Base-by-base conservation (phyloP, 176 grass and related monocot species). In the Triticum dicoccoides region DNA sequence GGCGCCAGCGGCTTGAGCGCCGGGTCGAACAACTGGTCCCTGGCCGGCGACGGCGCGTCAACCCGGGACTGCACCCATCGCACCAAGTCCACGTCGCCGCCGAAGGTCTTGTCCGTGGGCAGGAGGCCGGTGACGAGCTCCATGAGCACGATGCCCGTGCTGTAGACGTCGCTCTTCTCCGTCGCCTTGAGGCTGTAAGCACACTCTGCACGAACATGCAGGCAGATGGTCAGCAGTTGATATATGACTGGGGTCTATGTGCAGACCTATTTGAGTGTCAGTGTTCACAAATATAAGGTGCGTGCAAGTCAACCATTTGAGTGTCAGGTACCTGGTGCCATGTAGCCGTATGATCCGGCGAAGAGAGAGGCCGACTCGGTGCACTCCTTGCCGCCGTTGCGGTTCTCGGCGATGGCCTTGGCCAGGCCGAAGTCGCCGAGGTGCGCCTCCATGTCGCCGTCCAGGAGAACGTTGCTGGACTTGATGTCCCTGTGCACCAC, bases 371-470 rank as follows among this genome's bases (percentile, higher is more conserved):
- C 89, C 0, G 97, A 88, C n/a, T 96, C 94, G 17, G 90, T 96
- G 86, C 17, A 81, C 1, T 92, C 89, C 12, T 87, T 90, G 23
- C 75, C 84, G 37, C 14, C 32, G 34, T 71, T 73, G 21, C 38
- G 37, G 73, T 80, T 85, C 61, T 95, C 95, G 4, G 83, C 71
- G n/a, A 94, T 83, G 6, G 90, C 90, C 88, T 98, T 98, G 11
- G 96, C 96, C 73, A 98, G 93, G 5, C 96, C 96, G 27, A 98
- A 98, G 79, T 98, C 96, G 2, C 96, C 96, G 23, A 98, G 90
- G 86, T 98, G 96, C n/a, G 93, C 92, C 86, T 98, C 96, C 96
- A 98, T 94, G 91, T 96, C 90, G 8, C 87, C 86, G 30, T 98
- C 96, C 61, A 98, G 89, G 63, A 98, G 89, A 73, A 96, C 81